Evolutionary conservation across 1,284 basidiomycete genomes (phyloP).

Genomic region (Polyporus tsugae): DNA sequence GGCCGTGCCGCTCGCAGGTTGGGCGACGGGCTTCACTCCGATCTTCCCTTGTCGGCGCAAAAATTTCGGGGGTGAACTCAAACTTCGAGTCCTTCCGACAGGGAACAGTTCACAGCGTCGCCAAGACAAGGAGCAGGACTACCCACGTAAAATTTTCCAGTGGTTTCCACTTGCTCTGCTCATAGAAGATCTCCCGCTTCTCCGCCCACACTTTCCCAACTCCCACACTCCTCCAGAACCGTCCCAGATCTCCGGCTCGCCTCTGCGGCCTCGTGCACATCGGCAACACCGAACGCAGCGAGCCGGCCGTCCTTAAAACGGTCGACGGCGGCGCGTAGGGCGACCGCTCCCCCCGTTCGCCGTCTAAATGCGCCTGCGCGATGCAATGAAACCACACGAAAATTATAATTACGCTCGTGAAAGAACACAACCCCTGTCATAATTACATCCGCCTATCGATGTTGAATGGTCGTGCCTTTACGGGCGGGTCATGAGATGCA

Average conservation of each 20-base stretch:
- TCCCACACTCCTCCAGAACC: constrained; percentile 75
- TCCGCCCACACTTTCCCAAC: constrained; percentile 92
- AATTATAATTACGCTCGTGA: not conserved
- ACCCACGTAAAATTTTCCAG: constrained; percentile 86
- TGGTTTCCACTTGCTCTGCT: constrained; percentile 81
- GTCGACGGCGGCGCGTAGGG: constrained; percentile 82
- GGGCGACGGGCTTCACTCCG: not conserved
- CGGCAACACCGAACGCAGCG: constrained; percentile 85
- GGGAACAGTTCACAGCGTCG: constrained; percentile 8
- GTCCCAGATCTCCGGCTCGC: constrained; percentile 82
- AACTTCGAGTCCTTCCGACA: constrained; percentile 58
- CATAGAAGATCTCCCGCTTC: constrained; percentile 94
- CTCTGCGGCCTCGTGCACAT: constrained; percentile 83
- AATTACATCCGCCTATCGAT: not conserved
- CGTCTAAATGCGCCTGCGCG: not conserved
- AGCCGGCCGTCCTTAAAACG: constrained; percentile 88
- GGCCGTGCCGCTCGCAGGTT: not conserved
- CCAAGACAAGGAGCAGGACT: not conserved
- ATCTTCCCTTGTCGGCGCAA: not conserved
- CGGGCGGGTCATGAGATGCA: not conserved
- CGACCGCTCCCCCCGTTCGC: constrained; percentile 27
- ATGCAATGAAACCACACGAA: not conserved
- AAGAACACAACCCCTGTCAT: not conserved
- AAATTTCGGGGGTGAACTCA: constrained; percentile 74
- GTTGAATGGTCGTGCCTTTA: not conserved